Percentiles rank a stretch among this genome's conserved stretches.
These are phyloP conservation scores for Globisporangium irregulare DNA, from an alignment of 352 stramenopile genomes.

Conservation along the genomic window DNA sequence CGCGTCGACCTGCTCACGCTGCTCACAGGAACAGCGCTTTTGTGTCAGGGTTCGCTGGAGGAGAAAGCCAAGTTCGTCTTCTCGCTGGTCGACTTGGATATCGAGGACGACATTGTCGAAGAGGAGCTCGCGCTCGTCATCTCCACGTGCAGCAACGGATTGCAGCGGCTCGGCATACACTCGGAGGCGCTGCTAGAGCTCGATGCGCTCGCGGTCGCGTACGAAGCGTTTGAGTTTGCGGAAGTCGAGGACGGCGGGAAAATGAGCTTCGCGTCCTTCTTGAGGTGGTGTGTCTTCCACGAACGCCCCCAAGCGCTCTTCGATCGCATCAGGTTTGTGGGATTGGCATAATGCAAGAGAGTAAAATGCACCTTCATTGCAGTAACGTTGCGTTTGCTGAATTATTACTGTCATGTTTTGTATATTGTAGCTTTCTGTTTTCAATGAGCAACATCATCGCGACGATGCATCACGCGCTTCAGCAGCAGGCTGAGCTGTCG, in stretches of 20 bases:
- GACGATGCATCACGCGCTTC: slow-evolving; percentile 29
- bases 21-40: slow-evolving; percentile 35
- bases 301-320: slow-evolving; percentile 54
- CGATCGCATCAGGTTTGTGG: slow-evolving; percentile 38
- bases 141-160: slow-evolving; percentile 42
- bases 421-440: slow-evolving; percentile 38
- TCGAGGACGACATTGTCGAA: slow-evolving; percentile 72
- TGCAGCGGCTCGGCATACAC: slow-evolving; percentile 35
- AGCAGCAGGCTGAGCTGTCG: slow-evolving; percentile 14
- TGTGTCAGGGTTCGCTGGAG: slow-evolving; percentile 47
- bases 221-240: slow-evolving; percentile 66
- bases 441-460: slow-evolving; percentile 33
- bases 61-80: slow-evolving; percentile 63
- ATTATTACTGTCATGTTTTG: not conserved
- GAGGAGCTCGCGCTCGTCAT: slow-evolving; percentile 66
- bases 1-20: slow-evolving; percentile 61
- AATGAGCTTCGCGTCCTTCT: slow-evolving; percentile 63
- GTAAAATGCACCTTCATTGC: not conserved
- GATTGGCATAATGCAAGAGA: not conserved
- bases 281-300: slow-evolving; percentile 69
- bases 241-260: slow-evolving; percentile 60
- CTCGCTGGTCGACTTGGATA: slow-evolving; percentile 65
- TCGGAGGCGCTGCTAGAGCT: slow-evolving; percentile 26
- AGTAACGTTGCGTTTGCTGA: not conserved
- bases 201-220: slow-evolving; percentile 55